Evolutionary conservation across 495 filamentous ascomycete species (phyloP).

Genomic region (Aspergillus cavernicola): DNA sequence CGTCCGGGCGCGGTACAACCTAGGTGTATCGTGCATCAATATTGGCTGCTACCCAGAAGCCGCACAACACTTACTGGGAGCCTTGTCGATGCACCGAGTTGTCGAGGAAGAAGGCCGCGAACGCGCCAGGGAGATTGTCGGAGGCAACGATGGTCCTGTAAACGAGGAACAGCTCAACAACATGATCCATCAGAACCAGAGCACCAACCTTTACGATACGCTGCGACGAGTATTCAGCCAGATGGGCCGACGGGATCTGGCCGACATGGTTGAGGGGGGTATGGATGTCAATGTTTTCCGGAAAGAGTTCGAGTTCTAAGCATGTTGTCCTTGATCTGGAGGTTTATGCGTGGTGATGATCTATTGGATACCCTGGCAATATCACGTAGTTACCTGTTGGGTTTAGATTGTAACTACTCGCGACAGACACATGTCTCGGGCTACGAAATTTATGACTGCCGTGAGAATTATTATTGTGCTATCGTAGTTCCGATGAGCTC

Average conservation of each 20-base stretch:
- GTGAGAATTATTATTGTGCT: background rate
- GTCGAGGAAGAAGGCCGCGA: slow-evolving; percentile 82
- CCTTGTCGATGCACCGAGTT: slow-evolving; percentile 93
- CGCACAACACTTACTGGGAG: slow-evolving; percentile 89
- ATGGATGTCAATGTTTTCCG: slow-evolving; percentile 91
- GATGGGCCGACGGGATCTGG: slow-evolving; percentile 86
- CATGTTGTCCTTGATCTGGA: background rate
- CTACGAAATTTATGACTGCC: background rate
- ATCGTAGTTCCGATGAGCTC: background rate
- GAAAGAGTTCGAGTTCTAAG: slow-evolving; percentile 70
- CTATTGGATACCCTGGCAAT: slow-evolving; percentile 7
- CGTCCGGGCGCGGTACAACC: slow-evolving; percentile 92
- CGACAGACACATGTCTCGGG: background rate
- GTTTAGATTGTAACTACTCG: slow-evolving; percentile 6
- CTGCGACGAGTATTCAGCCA: slow-evolving; percentile 86
- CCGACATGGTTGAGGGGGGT: slow-evolving; percentile 77
- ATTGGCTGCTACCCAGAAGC: slow-evolving; percentile 93
- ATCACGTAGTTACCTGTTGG: background rate
- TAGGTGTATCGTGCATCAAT: slow-evolving; percentile 95
- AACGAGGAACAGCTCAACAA: slow-evolving; percentile 69
- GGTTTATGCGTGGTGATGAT: too few relatives aligned
- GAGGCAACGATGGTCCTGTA: slow-evolving; percentile 53
- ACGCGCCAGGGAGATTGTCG: slow-evolving; percentile 77
- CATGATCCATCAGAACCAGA: slow-evolving; percentile 87
- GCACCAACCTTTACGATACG: slow-evolving; percentile 94